Base-by-base conservation (phyloP, 805 yeast genomes). In the Millerago galiae region DNA sequence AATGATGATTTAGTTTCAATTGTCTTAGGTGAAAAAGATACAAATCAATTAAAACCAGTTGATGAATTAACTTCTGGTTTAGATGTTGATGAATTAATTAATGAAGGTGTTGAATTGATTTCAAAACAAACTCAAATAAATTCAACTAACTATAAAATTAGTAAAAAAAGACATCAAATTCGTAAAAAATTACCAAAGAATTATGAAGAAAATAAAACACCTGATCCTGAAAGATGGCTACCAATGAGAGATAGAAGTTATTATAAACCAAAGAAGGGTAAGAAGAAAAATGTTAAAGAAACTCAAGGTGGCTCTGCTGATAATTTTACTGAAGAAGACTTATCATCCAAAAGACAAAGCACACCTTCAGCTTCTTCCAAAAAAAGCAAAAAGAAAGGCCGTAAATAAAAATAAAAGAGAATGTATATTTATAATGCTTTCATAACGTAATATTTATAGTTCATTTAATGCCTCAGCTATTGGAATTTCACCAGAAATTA, bases 151-250 rank as follows among this genome's bases (percentile, higher is more conserved):
- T 29, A 43, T 29, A 57, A 50, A 39, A 34, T 52, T 15, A 16
- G 25, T 6, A 63, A 66, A 51, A 67, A 59, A 47, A 54, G 62
- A 44, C 61, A 54, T 12, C 54, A 58, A 31, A 60, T 61, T 38
- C 61, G 59, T 42, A 60, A 56, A 40, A 66, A 60, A 46, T 51
- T 63, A 14, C 71, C 75, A n/a, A 61, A 60, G 45, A 52, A 52
- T 51, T 75, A 48, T 63, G 80, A 66, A 38, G 58, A 62, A 38
- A 56, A 49, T 5, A 61, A 56, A 45, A 46, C 47, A 17, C 67
- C 75, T 3, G 83, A 82, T 52, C 74, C 76, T 14, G 97, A 90
- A 62, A 81, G 97, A 65, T 90, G 98, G 98, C 62, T 91, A 39
- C 95, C 96, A 17, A 54, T 84, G 72, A 83, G 80, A 58, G 95